Conservation (phyloP, 1,139 yeast species). For the Taphrina communis region DNA sequence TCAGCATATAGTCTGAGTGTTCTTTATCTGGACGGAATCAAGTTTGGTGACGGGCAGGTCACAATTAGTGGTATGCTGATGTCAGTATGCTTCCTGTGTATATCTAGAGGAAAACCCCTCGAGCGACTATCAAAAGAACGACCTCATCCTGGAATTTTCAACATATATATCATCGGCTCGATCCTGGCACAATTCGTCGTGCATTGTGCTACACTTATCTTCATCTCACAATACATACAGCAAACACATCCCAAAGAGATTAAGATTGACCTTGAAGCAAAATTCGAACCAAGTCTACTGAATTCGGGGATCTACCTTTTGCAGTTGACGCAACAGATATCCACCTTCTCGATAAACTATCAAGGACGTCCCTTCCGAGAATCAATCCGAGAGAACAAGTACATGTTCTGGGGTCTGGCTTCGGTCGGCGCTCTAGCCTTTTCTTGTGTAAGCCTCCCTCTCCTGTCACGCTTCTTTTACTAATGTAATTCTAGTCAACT, state of each 20-base stretch:
- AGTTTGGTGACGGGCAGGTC: conserved; percentile 96
- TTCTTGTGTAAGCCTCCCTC: conserved; percentile 60
- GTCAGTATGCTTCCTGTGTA: conserved; percentile 92
- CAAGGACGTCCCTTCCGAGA: conserved; percentile 98
- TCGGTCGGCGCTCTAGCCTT: conserved; percentile 90
- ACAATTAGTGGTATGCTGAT: conserved; percentile 89
- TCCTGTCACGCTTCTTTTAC: conserved; percentile 50
- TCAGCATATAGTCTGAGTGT: conserved; percentile 95
- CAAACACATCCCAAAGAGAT: conserved; percentile 60
- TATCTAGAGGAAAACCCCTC: conserved; percentile 90
- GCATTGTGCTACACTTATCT: conserved; percentile 81
- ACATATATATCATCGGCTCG: conserved; percentile 94
- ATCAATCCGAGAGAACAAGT: conserved; percentile 84
- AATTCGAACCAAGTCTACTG: conserved; percentile 82
- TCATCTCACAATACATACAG: conserved; percentile 82
- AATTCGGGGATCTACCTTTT: conserved; percentile 95
- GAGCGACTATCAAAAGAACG: conserved; percentile 89
- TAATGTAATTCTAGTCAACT: conserved; percentile 54
- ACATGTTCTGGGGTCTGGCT: conserved; percentile 93
- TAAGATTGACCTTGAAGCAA: conserved; percentile 78
- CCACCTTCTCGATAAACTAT: conserved; percentile 96
- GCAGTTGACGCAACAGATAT: conserved; percentile 94
- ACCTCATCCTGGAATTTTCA: conserved; percentile 98
- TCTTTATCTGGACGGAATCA: conserved; percentile 93
- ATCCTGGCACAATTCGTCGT: conserved; percentile 95